Evolutionary conservation across 2,329 filamentous ascomycete genomes (phyloP), one percentile per base, ranked within the genome.

Genomic region (Sporothrix phasma): DNA sequence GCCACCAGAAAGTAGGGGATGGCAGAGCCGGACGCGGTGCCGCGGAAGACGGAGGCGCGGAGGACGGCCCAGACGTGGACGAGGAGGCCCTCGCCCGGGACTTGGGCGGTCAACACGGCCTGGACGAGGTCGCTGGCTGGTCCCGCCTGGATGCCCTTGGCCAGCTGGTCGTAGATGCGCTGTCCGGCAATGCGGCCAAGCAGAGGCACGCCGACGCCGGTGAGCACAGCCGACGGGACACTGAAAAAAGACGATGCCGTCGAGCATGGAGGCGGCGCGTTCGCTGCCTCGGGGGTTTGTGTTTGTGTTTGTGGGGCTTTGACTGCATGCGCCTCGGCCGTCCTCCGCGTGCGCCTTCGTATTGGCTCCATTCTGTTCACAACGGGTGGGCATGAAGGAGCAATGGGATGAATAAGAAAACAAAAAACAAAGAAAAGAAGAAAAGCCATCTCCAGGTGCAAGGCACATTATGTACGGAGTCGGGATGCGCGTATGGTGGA

Each of bases 1-100:
- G 77, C 77, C 45, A 72, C 69, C 15, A 34, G 8, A 19, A 60
- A 69, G 58, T 71, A 70, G 0, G 68, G 66, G 13, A 73, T 67
- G 1, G 69, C 69, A 5, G 66, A 62, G 7, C 67, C 64, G 65
- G 70, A 5, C 5, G 71, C 68, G 39, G 72, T 71, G 49, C 69
- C 65, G 8, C 69, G 69, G 51, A 75, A 67, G 5, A 73, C 53
- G 22, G 68, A 64, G 13, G 64, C 19, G 24, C 66, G 67, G 29
- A 69, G n/a, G 2, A 61, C 22, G 0, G 64, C 56, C 67, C 68
- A 71, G 26, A 62, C 31, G 26, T 45, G 11, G 5, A 31, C 17
- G 15, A 61, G 29, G 1, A 63, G 11, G 31, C 62, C 61, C 26
- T 22, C 31, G n/a, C n/a, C n/a, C n/a, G n/a, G n/a, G n/a, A n/a